A percentile compares a stretch with the other conserved stretches of the same genome.
Evolutionary conservation across 768 basidiomycete genomes (phyloP).

Genomic region (Boletellus ananas): DNA sequence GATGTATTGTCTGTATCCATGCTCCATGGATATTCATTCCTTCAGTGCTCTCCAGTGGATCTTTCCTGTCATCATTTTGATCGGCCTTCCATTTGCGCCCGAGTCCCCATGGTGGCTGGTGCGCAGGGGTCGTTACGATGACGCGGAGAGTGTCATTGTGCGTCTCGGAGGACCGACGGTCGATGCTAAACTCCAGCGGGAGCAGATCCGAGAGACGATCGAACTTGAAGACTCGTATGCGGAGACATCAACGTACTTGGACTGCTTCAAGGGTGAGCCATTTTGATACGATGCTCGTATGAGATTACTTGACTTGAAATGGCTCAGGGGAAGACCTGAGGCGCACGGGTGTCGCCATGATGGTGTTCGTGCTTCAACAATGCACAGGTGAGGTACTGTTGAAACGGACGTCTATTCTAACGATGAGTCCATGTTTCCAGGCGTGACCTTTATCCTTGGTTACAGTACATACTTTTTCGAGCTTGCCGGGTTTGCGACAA

Average conservation of each 20-base stretch:
- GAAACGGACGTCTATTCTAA: no score
- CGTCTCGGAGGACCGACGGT: constrained; percentile 21
- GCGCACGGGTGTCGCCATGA: constrained; percentile 27
- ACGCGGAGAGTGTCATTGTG: constrained; percentile 18
- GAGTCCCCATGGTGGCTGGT: constrained; percentile 36
- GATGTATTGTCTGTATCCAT: neutral
- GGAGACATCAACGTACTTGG: constrained; percentile 25
- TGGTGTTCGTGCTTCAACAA: constrained; percentile 32
- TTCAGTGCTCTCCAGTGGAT: constrained; percentile 31
- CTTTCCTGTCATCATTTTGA: constrained; percentile 29
- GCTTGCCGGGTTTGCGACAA: constrained; percentile 30
- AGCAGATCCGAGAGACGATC: constrained; percentile 29
- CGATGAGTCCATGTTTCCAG: constrained; percentile 1
- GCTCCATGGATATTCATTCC: neutral
- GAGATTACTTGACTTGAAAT: neutral
- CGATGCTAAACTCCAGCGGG: constrained; percentile 20
- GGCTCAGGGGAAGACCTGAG: constrained; percentile 19
- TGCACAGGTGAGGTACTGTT: constrained; percentile 11
- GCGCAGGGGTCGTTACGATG: constrained; percentile 24
- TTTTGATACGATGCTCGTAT: neutral
- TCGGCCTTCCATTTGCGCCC: constrained; percentile 30
- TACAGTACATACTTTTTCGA: constrained; percentile 35
- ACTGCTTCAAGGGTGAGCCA: constrained; percentile 30
- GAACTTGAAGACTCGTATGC: constrained; percentile 28
- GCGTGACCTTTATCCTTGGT: constrained; percentile 26